Evolutionary conservation across 2,329 filamentous ascomycete species (phyloP).

Genomic region (Claviceps sorghi): DNA sequence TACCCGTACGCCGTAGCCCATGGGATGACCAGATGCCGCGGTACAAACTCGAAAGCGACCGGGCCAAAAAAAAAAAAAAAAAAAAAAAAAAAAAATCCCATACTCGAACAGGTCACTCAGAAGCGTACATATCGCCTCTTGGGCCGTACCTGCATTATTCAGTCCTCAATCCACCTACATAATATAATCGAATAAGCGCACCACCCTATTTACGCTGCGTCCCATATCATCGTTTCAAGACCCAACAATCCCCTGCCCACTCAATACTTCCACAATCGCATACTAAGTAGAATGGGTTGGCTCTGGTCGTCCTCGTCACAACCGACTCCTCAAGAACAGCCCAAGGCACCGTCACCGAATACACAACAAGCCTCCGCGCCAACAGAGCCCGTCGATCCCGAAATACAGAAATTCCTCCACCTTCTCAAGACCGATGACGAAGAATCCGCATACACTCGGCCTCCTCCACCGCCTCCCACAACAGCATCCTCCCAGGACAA

Average conservation of each 20-base stretch:
- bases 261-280: neutral
- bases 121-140: neutral
- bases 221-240: no score
- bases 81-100: neutral
- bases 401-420: slow-evolving; percentile 39
- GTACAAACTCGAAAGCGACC: neutral
- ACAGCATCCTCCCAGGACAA: slow-evolving; percentile 17
- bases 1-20: neutral
- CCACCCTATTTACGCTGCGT: neutral
- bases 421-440: slow-evolving; percentile 24
- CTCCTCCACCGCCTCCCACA: slow-evolving; percentile 5
- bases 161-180: neutral
- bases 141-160: neutral
- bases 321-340: slow-evolving; percentile 11
- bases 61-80: neutral
- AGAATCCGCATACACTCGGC: slow-evolving; percentile 11
- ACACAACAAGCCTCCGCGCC: slow-evolving; percentile 11
- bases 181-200: neutral
- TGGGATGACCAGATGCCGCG: neutral
- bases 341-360: slow-evolving; percentile 9
- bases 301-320: slow-evolving; percentile 34
- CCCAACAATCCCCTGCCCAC: no score
- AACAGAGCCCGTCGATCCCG: slow-evolving; percentile 27
- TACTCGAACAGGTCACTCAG: neutral
- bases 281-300: slow-evolving; percentile 45